Conservation (phyloP, 2,329 filamentous ascomycete species). For the Coniella lustricola region DNA sequence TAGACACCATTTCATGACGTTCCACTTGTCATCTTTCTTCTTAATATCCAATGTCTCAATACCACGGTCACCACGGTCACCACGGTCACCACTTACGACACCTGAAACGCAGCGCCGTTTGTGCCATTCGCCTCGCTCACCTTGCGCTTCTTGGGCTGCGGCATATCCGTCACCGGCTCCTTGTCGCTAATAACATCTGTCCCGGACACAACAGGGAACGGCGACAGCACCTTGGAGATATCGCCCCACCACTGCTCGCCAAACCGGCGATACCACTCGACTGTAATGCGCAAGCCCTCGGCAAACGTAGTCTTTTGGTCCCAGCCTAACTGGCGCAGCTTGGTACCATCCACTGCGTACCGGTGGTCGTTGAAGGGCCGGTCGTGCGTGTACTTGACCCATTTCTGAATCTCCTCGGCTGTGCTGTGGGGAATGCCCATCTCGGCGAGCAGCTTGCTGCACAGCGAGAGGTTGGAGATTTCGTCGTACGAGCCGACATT, state of each 20-base stretch:
- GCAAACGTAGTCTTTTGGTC: slow-evolving; percentile 58
- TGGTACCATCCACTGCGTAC: slow-evolving; percentile 65
- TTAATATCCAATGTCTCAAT: no score
- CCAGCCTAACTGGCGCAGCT: slow-evolving; percentile 62
- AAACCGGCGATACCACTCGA: slow-evolving; percentile 63
- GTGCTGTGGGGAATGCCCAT: slow-evolving; percentile 49
- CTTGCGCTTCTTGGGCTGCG: slow-evolving; percentile 19
- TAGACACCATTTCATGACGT: no score
- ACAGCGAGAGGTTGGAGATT: slow-evolving; percentile 66
- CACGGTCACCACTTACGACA: background rate
- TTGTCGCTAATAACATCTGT: slow-evolving; percentile 48
- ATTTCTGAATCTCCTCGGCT: slow-evolving; percentile 49
- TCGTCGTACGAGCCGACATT: slow-evolving; percentile 76
- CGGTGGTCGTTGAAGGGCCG: slow-evolving; percentile 71
- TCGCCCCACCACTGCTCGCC: slow-evolving; percentile 67
- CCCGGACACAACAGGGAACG: slow-evolving; percentile 55
- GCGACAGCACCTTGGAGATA: slow-evolving; percentile 60
- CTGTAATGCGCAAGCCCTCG: slow-evolving; percentile 55
- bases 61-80: no score
- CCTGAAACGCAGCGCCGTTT: slow-evolving; percentile 1
- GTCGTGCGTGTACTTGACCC: slow-evolving; percentile 70
- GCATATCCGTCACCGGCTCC: slow-evolving; percentile 30
- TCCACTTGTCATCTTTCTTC: no score
- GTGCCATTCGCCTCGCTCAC: slow-evolving; percentile 4
- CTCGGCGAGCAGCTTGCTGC: slow-evolving; percentile 55